Evolutionary conservation across 345 rosid genomes (phyloP).

Genomic region (Punica granatum): DNA sequence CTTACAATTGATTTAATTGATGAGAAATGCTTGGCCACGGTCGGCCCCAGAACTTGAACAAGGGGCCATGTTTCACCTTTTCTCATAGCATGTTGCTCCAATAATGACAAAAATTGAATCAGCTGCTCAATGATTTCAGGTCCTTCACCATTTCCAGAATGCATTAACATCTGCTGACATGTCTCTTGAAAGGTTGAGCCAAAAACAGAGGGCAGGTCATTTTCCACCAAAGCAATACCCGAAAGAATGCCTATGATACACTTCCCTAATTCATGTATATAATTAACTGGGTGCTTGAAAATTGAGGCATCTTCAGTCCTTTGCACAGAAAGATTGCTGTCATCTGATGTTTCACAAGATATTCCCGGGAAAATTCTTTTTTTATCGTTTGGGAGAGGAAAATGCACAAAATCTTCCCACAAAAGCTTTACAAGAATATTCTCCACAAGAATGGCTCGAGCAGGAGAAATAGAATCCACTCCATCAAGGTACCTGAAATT

Average conservation of each 20-base stretch:
- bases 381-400: slow-evolving; percentile 20
- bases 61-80: slow-evolving; percentile 77
- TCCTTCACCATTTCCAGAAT: slow-evolving; percentile 29
- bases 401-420: slow-evolving; percentile 59
- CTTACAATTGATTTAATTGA: slow-evolving; percentile 74
- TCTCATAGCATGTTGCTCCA: slow-evolving; percentile 37
- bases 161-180: slow-evolving; percentile 42
- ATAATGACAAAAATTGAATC: slow-evolving; percentile 48
- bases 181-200: slow-evolving; percentile 48
- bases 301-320: slow-evolving; percentile 28
- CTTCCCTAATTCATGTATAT: slow-evolving; percentile 65
- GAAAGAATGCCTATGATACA: slow-evolving; percentile 76
- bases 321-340: slow-evolving; percentile 18
- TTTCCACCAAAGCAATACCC: slow-evolving; percentile 37
- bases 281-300: slow-evolving; percentile 27
- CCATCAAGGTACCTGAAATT: slow-evolving; percentile 46
- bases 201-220: slow-evolving; percentile 46
- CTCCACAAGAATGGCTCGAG: slow-evolving; percentile 49
- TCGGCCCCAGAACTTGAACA: slow-evolving; percentile 59
- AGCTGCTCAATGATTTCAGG: slow-evolving; percentile 33
- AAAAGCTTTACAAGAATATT: slow-evolving; percentile 61
- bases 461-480: slow-evolving; percentile 34
- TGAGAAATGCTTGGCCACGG: slow-evolving; percentile 54
- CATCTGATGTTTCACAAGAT: slow-evolving; percentile 20
- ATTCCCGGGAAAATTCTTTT: slow-evolving; percentile 16